Conservation (phyloP, 257 asterid species). For the Solanum dulcamara region DNA sequence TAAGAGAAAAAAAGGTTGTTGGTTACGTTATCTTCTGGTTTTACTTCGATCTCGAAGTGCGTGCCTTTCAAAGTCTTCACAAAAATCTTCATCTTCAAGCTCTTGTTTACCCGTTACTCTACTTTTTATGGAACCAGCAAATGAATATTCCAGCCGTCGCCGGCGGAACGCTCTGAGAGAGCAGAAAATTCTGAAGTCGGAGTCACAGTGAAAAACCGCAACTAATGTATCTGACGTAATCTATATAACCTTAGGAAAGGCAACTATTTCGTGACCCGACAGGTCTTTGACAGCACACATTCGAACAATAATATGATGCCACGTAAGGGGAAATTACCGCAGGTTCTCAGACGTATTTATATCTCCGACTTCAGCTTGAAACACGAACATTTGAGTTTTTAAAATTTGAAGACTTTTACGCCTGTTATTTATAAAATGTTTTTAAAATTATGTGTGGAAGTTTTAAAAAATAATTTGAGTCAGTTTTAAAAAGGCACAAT, state of each 20-base stretch:
- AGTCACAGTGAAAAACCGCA: conserved; percentile 8
- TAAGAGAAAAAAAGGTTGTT: neutral
- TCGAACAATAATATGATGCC: conserved; percentile 3
- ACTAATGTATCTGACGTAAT: conserved; percentile 7
- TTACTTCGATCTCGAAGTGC: conserved; percentile 74
- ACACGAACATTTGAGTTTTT: too few species aligned
- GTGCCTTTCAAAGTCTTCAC: conserved; percentile 80
- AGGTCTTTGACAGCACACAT: neutral
- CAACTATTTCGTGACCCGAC: conserved; percentile 11
- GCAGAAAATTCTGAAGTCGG: conserved; percentile 2
- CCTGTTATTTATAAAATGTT: too few species aligned
- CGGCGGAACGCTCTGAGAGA: conserved; percentile 1
- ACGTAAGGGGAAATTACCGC: neutral
- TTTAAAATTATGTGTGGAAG: too few species aligned
- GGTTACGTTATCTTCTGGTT: conserved; percentile 57
- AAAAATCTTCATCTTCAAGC: conserved; percentile 50
- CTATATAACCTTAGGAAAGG: conserved; percentile 14
- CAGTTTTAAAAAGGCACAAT: too few species aligned
- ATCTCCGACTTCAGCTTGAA: too few species aligned
- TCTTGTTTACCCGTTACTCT: neutral
- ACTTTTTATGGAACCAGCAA: conserved; percentile 3
- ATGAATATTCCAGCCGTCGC: conserved; percentile 25
- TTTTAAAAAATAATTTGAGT: too few species aligned
- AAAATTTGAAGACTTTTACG: too few species aligned
- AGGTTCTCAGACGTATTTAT: too few species aligned